Conservation (phyloP, 1,139 yeast genomes). For the Saccharomycopsis crataegensis region DNA sequence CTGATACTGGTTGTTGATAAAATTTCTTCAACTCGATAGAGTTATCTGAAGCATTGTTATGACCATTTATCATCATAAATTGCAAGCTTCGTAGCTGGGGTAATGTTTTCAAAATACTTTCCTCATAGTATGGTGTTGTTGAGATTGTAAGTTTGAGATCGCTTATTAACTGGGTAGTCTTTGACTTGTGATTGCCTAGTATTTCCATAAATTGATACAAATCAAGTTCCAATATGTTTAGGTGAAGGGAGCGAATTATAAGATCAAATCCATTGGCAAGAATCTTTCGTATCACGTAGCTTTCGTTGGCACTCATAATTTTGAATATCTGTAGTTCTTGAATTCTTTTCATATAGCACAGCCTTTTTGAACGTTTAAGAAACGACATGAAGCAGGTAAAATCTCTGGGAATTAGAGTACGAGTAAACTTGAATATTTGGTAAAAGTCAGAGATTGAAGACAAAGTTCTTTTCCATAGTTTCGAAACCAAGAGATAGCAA, state of each 20-base stretch:
- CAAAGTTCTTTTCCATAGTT: conserved; percentile 9
- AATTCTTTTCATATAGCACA: not conserved
- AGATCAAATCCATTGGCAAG: not conserved
- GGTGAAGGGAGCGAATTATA: not conserved
- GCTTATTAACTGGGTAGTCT: not conserved
- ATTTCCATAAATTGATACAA: conserved; percentile 12
- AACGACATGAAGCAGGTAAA: conserved; percentile 5
- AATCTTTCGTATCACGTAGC: conserved; percentile 6
- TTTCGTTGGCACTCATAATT: conserved; percentile 3
- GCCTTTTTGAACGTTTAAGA: not conserved
- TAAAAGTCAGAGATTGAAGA: conserved; percentile 7
- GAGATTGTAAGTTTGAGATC: conserved; percentile 6
- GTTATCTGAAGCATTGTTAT: conserved; percentile 1
- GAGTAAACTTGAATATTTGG: conserved; percentile 1
- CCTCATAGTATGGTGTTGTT: conserved; percentile 15
- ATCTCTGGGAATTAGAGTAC: conserved; percentile 1
- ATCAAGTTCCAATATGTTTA: conserved; percentile 13
- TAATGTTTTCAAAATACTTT: conserved; percentile 4
- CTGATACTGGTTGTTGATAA: not conserved
- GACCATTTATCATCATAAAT: conserved; percentile 9
- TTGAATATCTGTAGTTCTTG: not conserved
- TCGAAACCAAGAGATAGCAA: conserved; percentile 5
- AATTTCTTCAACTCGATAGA: not conserved
- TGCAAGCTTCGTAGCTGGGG: conserved; percentile 5
- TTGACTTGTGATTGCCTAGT: not conserved